Evolutionary conservation across 2,329 filamentous ascomycete genomes (phyloP).

Genomic region (Xylariaceae sp.): DNA sequence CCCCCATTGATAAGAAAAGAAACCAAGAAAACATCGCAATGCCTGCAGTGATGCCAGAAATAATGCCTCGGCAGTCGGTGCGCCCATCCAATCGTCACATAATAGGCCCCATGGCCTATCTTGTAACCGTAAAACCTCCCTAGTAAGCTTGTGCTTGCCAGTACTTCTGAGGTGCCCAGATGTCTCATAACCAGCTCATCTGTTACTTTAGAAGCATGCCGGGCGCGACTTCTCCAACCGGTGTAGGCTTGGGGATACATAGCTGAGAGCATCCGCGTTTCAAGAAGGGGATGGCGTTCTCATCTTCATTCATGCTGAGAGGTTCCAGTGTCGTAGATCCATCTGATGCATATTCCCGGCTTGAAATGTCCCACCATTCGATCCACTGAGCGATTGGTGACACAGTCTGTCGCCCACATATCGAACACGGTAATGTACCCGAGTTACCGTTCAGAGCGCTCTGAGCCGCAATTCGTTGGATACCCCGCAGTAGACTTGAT

Average conservation of each 20-base stretch:
- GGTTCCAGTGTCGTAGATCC: neutral
- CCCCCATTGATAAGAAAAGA: neutral
- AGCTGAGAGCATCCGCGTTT: conserved; percentile 20
- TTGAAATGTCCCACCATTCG: conserved; percentile 51
- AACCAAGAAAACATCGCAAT: neutral
- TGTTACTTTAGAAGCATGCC: neutral
- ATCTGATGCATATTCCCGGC: neutral
- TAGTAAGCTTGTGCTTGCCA: too few relatives aligned
- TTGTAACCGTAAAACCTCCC: neutral
- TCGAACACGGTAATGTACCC: conserved; percentile 48
- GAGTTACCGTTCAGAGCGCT: conserved; percentile 36
- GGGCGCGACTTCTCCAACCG: conserved; percentile 9
- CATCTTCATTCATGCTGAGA: conserved; percentile 9
- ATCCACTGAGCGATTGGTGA: conserved; percentile 55
- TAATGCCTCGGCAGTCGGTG: neutral
- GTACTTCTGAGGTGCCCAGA: too few relatives aligned
- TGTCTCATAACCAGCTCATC: neutral
- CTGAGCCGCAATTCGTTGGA: conserved; percentile 38
- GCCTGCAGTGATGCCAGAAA: neutral
- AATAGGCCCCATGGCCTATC: neutral
- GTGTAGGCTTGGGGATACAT: conserved; percentile 13
- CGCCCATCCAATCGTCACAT: neutral
- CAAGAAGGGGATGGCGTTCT: conserved; percentile 25
- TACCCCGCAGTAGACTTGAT: conserved; percentile 36
- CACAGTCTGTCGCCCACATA: conserved; percentile 45